Evolutionary conservation across 169 alveolate species (phyloP), one percentile per base, ranked within the genome.

Genomic region (Plasmodium ovale): DNA sequence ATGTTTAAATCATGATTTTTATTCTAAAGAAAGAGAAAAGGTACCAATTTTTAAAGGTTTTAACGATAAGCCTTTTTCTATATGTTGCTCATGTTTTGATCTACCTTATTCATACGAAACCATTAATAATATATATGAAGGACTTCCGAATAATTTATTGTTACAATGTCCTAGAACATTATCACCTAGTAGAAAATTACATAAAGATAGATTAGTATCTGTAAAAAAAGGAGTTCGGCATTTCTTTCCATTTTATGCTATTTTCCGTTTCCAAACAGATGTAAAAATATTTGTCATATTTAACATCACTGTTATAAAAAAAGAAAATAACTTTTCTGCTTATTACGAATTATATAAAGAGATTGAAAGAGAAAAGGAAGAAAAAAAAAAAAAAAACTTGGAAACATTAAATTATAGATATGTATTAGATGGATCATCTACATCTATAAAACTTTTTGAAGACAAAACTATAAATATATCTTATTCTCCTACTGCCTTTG

Each of bases 81-180:
- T 64, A 14, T 77, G 88, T 44, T 77, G 88, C 47, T 77, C 88
- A 2, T 77, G 88, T 44, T 10, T 42, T 23, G 88, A 77, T 47
- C n/a, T 47, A 2, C 79, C 88, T 3, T 25, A 27, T 44, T 1
- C 51, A 1, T 44, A 60, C 21, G 68, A 44, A 5, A 10, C 35
- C 0, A 31, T 16, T 6, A 77, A 47, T 60, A 53, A 14, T 2
- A 2, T 47, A 44, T 77, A 60, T 39, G 19, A 21, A 0, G 88
- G 33, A 6, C 5, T 77, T 3, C 88, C 88, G 3, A 5, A 21
- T 4, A 16, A 54, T 44, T 19, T 62, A 23, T n/a, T 7, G 0
- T 62, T 77, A 29, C 59, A 77, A 0, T 77, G 88, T 31, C 58
- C 71, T 0, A 51, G 14, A 21, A 62, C 35, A 19, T 25, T 47